Evolutionary conservation across 345 rosid species (phyloP), one percentile per base, ranked within the genome.

Genomic region (Barbarea vulgaris): DNA sequence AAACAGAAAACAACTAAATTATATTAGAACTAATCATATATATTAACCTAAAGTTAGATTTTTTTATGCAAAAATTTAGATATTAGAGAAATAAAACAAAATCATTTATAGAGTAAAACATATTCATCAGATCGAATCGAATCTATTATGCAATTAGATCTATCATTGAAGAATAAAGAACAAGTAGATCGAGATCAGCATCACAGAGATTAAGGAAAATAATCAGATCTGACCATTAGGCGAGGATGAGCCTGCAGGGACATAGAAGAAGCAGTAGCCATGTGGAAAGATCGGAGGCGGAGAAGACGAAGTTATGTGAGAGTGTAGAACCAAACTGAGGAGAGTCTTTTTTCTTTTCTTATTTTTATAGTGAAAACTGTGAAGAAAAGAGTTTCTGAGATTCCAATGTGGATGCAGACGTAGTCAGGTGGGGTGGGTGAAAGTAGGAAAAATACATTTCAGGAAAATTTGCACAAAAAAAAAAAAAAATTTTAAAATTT

Each of bases 141-240:
- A 31, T 34, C 1, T 59, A 21, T 66, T 50, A 21, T 19, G 9
- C 22, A 21, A 42, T 24, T 3, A 67, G 60, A 67, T 51, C 59
- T 25, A 52, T 13, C 0, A 2, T 14, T 21, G 31, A 5, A 70
- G 31, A 69, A 41, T 17, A 44, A 63, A 44, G 2, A 57, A 44
- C 12, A n/a, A 25, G 19, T 64, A 15, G 64, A 54, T 73, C 47
- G 64, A 73, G 70, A 53, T 64, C 44, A 62, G 15, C 10, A 28
- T 47, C 37, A 11, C 55, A 51, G 21, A 44, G 21, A 9, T n/a
- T 18, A 50, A 50, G 6, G 27, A 64, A 55, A 44, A n/a, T 15
- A 44, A 44, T 44, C 50, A 44, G 50, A 44, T 44, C 21, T n/a
- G 14, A 73, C 70, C 77, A 73, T 9, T 73, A 28, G 77, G 47